These are phyloP conservation scores for Didymosphaeria variabile DNA, from an alignment of 2,329 filamentous ascomycete species.

Conservation along the genomic window DNA sequence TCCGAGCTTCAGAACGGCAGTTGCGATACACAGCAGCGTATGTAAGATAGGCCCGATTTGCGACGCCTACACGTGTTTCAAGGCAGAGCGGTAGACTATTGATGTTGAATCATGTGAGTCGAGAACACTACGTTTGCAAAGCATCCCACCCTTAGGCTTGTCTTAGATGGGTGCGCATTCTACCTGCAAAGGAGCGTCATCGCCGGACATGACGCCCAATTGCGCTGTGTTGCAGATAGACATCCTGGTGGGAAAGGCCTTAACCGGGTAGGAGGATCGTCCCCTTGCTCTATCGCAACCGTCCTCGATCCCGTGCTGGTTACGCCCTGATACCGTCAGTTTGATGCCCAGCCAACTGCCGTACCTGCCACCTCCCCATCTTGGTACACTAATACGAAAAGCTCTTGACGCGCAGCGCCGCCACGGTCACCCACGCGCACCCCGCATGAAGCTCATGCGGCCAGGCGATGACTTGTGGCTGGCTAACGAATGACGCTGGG, in stretches of 20 bases:
- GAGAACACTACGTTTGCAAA: neutral
- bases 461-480: neutral
- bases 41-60: neutral
- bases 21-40: neutral
- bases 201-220: neutral
- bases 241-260: neutral
- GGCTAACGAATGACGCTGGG: neutral
- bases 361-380: neutral
- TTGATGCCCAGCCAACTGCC: slow-evolving; percentile 5
- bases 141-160: neutral
- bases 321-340: neutral
- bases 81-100: neutral
- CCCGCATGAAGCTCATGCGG: neutral
- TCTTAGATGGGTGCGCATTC: neutral
- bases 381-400: neutral
- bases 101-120: neutral
- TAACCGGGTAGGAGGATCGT: too few species aligned
- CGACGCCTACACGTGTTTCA: neutral
- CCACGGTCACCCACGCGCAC: neutral
- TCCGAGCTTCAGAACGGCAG: slow-evolving; percentile 1
- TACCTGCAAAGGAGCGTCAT: neutral
- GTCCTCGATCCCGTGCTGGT: neutral
- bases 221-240: neutral
- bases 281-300: too few species aligned
- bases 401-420: neutral